Conservation (phyloP, 495 filamentous ascomycete genomes). For the Aspergillus mulundensis region DNA sequence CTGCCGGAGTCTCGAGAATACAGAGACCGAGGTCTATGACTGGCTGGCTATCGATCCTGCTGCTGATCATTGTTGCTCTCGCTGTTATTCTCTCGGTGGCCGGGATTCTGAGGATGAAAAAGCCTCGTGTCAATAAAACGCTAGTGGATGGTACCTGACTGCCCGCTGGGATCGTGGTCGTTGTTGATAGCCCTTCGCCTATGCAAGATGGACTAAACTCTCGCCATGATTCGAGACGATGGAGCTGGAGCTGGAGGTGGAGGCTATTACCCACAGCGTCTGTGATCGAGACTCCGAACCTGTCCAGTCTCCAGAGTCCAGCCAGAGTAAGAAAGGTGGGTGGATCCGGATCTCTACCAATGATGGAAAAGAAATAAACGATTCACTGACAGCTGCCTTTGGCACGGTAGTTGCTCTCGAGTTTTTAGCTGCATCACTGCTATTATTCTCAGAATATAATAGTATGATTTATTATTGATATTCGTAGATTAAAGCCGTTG, state of each 20-base stretch:
- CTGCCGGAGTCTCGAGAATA: neutral
- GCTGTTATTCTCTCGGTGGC: slow-evolving; percentile 7
- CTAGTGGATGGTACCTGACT: neutral
- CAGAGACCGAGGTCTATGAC: neutral
- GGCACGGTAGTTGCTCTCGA: neutral
- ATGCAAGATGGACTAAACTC: neutral
- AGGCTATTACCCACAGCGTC: slow-evolving; percentile 8
- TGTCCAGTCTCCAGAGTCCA: neutral
- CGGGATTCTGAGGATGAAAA: slow-evolving; percentile 3
- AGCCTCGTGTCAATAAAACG: neutral
- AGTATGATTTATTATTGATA: neutral
- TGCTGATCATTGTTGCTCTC: slow-evolving; percentile 6
- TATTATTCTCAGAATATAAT: neutral
- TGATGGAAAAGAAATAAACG: neutral
- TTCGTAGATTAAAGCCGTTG: neutral
- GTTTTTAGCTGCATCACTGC: neutral
- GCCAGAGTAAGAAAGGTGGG: neutral
- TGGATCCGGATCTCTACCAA: neutral
- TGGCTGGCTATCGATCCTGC: slow-evolving; percentile 1
- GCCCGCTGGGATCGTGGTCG: neutral
- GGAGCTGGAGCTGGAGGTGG: neutral
- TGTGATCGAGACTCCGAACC: neutral
- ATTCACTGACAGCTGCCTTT: neutral
- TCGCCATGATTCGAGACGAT: neutral
- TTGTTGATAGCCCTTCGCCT: neutral